Evolutionary conservation across 345 rosid genomes (phyloP), one percentile per base, ranked within the genome.

Genomic region (Eucalyptus caleyi): DNA sequence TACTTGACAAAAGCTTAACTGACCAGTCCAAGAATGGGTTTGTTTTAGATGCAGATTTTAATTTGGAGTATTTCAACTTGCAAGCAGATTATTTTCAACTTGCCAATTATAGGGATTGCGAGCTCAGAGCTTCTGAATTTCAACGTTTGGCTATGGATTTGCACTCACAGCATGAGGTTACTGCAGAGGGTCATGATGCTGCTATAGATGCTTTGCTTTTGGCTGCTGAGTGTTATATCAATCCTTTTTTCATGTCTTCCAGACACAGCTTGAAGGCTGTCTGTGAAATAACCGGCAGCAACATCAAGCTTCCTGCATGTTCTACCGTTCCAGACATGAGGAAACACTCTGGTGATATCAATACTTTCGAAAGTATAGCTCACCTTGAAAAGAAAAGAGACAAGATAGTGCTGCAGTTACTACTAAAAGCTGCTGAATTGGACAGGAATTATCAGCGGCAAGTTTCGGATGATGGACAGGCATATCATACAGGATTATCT

Each of bases 191-290:
- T 90, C 98, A 96, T 91, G 94, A 96, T 93, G 98, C 97, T 90
- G 94, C 97, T 88, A 91, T 96, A 32, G 97, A 96, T 94, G 97
- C 98, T 89, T 92, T 96, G 92, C 96, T 96, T 87, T 91, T 95
- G 93, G 97, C 98, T 60, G 98, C 97, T 80, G 98, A 96, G 93
- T 96, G 98, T 91, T 95, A 96, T 89, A 94, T 96, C 90, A 96
- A 95, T 91, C 97, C 98, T 4, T 96, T 93, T 91, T 96, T 96
- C 89, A 91, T 95, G 94, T 94, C 97, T 47, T 92, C 91, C 87
- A 91, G 89, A 87, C 90, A 93, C 89, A 77, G 93, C 89, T 67
- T 93, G 88, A 92, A 90, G 42, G 37, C 77, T 69, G 87, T 87
- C 86, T 90, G 82, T 81, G 87, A 91, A 32, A 59, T 88, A 90